These are phyloP conservation scores for Ogataea sp. DNA, from an alignment of 805 yeast species.

Conservation along the genomic window DNA sequence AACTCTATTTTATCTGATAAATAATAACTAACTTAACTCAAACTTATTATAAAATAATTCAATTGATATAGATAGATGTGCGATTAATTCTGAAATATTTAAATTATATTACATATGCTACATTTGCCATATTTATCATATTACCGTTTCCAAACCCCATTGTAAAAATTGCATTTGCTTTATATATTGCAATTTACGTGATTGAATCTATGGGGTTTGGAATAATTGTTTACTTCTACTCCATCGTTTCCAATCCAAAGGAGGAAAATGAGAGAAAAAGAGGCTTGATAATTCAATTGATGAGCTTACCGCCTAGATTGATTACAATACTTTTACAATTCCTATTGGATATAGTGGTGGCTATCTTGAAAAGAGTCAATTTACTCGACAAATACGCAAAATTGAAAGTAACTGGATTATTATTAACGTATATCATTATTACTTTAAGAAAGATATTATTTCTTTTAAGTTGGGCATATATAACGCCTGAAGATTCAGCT, in stretches of 20 bases:
- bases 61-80: not conserved
- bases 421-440: slow-evolving; percentile 18
- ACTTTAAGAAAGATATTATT: slow-evolving; percentile 19
- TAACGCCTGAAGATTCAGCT: slow-evolving; percentile 20
- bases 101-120: not conserved
- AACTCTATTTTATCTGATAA: no score
- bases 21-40: no score
- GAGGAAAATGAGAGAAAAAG: slow-evolving; percentile 1
- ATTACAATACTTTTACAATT: slow-evolving; percentile 14
- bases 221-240: slow-evolving; percentile 15
- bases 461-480: slow-evolving; percentile 19
- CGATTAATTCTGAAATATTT: not conserved
- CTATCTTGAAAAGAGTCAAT: slow-evolving; percentile 1
- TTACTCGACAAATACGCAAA: not conserved
- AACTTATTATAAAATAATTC: not conserved
- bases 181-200: slow-evolving; percentile 17
- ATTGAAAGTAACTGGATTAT: slow-evolving; percentile 5
- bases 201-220: slow-evolving; percentile 13
- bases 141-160: slow-evolving; percentile 17
- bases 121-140: not conserved
- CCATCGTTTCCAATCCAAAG: slow-evolving; percentile 2
- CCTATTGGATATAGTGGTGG: slow-evolving; percentile 5
- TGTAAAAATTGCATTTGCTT: slow-evolving; percentile 20
- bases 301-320: slow-evolving; percentile 17
- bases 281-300: slow-evolving; percentile 11